phyloP scores from a whole-genome alignment of 257 asterid species.

The Nicotiana obtusifolia region DNA sequence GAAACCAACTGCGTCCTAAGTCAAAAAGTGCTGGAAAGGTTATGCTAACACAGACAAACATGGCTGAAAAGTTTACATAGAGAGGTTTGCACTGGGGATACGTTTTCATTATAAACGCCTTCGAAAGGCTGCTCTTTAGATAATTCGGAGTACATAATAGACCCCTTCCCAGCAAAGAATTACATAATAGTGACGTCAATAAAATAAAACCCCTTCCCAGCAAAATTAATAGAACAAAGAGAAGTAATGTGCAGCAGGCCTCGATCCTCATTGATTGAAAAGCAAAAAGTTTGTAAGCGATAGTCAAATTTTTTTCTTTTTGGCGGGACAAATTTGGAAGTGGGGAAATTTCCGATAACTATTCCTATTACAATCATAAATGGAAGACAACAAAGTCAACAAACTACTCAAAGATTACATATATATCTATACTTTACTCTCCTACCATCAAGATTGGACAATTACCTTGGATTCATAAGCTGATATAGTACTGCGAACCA shows the following conservation, averaged over 20 bases:
- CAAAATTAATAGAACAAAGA: neutral
- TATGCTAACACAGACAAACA: neutral
- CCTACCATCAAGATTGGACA: neutral
- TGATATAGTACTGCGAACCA: slow-evolving; percentile 73
- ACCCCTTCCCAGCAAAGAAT: neutral
- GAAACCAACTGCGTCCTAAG: neutral
- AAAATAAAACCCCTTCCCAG: no score
- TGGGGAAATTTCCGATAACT: neutral
- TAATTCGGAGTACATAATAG: neutral
- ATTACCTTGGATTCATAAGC: slow-evolving; percentile 89
- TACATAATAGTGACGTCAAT: no score
- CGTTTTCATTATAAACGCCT: neutral
- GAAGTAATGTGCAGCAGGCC: neutral
- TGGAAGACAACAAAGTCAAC: neutral
- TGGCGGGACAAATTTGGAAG: neutral
- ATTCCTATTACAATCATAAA: neutral
- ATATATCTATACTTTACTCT: neutral
- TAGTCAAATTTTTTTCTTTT: neutral
- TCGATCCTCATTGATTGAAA: neutral
- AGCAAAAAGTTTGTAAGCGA: neutral
- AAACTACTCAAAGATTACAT: neutral
- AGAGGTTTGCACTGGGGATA: neutral
- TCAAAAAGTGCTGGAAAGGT: neutral
- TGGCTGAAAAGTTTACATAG: neutral
- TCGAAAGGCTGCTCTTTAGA: neutral